Base-by-base conservation (phyloP, 345 rosid species). In the Leavenworthia alabamica region DNA sequence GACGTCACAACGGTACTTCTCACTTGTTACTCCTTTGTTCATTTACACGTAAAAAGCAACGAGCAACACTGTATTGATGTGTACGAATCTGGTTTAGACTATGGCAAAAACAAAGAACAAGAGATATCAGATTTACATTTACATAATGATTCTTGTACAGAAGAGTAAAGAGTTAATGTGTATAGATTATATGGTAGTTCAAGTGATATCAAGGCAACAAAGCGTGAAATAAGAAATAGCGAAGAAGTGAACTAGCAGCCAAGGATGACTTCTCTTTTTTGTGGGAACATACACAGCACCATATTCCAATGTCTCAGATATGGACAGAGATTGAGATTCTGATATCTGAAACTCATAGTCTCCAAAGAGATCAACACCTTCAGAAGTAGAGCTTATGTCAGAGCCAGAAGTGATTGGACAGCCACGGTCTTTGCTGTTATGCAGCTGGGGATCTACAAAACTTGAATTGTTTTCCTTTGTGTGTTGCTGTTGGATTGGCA, bases 221-320 rank as follows among this genome's bases (percentile, higher is more conserved):
- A 57, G 42, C 16, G 45, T 32, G n/a, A 40, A 24, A 22, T 36
- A 53, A 66, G 20, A 48, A 39, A 31, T 43, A 48, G 44, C 24
- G 42, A 42, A 49, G 22, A 60, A 50, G 28, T 22, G 14, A 62
- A 76, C 9, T 56, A 75, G 65, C 54, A 81, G 96, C 96, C 93
- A 88, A 83, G 88, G 96, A 88, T 83, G 96, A 85, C 88, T 83
- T 88, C 81, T 92, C 92, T 59, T 17, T 17, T 17, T 78, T 22
- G 46, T 43, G 60, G 67, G 79, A 66, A 64, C 48, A 56, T 40
- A 52, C 75, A 84, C 68, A 80, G 59, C 65, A 64, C 71, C 72
- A 59, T 8, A 48, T 68, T 55, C 53, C 42, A 32, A 17, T 52
- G 60, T 55, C 73, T 72, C 75, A 24, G 62, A 52, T 59, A 56